Evolutionary conservation across 345 rosid species (phyloP).

Genomic region (Aquilaria sinensis): DNA sequence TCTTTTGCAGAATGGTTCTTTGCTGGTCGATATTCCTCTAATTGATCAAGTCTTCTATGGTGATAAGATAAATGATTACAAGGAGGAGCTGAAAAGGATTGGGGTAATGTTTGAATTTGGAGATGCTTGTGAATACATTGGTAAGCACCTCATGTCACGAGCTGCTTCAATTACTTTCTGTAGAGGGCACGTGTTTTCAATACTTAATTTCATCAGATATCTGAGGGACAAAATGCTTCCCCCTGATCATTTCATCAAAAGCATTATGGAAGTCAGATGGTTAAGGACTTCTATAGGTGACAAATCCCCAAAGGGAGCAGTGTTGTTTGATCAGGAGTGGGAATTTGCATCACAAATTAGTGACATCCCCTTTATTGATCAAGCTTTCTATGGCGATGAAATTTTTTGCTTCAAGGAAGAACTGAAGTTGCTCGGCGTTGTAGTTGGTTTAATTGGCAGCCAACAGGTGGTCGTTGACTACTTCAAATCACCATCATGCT

Average conservation of each 20-base stretch:
- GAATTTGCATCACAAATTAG: slow-evolving; percentile 41
- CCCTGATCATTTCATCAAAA: slow-evolving; percentile 32
- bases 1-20: slow-evolving; percentile 42
- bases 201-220: slow-evolving; percentile 45
- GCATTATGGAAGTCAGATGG: slow-evolving; percentile 40
- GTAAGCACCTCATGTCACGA: slow-evolving; percentile 44
- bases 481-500: slow-evolving; percentile 25
- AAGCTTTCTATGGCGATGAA: slow-evolving; percentile 31
- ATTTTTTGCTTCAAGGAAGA: slow-evolving; percentile 32
- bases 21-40: slow-evolving; percentile 62
- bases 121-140: slow-evolving; percentile 52
- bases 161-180: slow-evolving; percentile 34
- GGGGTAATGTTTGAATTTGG: slow-evolving; percentile 59
- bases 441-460: slow-evolving; percentile 21
- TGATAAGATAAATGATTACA: slow-evolving; percentile 21
- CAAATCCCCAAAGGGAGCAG: slow-evolving; percentile 45
- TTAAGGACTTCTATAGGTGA: slow-evolving; percentile 35
- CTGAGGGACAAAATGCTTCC: slow-evolving; percentile 32
- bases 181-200: slow-evolving; percentile 34
- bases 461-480: slow-evolving; percentile 30
- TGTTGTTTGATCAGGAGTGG: slow-evolving; percentile 48
- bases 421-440: slow-evolving; percentile 55
- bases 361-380: slow-evolving; percentile 48
- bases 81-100: slow-evolving; percentile 36
- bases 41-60: slow-evolving; percentile 59